Conservation (phyloP, 2,329 filamentous ascomycete genomes). For the Coniochaeta prunicola region DNA sequence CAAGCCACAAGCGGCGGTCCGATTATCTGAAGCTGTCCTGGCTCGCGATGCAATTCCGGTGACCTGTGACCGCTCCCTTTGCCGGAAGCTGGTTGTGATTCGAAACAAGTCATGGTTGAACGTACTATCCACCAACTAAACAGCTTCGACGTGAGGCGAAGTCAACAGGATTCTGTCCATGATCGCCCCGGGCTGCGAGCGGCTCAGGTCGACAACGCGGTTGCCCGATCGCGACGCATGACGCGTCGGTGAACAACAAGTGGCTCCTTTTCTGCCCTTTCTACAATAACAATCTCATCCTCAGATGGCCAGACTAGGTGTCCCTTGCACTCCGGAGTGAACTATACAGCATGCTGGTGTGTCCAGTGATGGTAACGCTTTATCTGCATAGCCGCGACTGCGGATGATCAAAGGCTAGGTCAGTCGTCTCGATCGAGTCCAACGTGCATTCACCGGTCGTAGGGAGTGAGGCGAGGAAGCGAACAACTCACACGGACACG, state of each 20-base stretch:
- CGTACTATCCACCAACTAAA: not conserved
- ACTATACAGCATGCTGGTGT: too few relatives aligned
- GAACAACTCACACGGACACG: not conserved
- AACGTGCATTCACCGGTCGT: not conserved
- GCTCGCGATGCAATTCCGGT: too few relatives aligned
- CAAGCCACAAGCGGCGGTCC: not conserved
- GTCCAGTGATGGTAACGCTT: not conserved
- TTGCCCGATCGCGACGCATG: not conserved
- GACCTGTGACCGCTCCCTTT: too few relatives aligned
- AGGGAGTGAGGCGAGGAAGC: not conserved
- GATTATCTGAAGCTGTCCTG: not conserved
- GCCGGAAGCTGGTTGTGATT: too few relatives aligned
- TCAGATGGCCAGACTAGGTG: not conserved
- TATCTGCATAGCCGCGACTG: not conserved
- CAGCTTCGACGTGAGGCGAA: not conserved
- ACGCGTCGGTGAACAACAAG: not conserved
- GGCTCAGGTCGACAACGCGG: not conserved
- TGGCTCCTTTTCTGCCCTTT: not conserved
- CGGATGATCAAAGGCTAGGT: not conserved
- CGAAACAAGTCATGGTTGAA: not conserved
- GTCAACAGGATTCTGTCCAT: not conserved
- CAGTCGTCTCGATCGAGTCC: not conserved
- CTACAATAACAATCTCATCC: not conserved
- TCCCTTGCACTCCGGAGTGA: not conserved
- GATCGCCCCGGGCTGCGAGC: not conserved